Evolutionary conservation across 495 filamentous ascomycete genomes (phyloP), one percentile per base, ranked within the genome.

Genomic region (Aspergillus homomorphus): DNA sequence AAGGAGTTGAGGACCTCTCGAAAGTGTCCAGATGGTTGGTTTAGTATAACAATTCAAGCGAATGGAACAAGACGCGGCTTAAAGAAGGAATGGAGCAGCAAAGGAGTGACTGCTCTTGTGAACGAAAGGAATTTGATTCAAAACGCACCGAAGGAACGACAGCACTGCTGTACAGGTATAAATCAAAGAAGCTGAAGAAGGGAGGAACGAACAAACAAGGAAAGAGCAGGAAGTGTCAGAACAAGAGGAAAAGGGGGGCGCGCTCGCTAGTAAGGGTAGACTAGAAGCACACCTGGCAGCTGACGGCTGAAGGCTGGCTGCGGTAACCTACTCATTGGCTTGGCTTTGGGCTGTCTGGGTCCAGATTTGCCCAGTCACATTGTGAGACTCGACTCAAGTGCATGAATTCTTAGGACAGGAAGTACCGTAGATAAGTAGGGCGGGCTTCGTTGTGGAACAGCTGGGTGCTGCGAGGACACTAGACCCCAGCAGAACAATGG

Each of bases 71-170:
- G 43, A 26, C 26, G 10, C 33, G 33, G 33, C 33, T 38, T 20
- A 76, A 70, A 65, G 72, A 76, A 62, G 62, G 73, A 69, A 71
- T 73, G 63, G 66, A 69, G 66, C 69, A 71, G 69, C 60, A 66
- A 76, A 75, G 58, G 71, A 76, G 64, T 64, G 69, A 72, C 70
- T 71, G 72, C 68, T 66, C 71, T 69, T 68, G 67, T 73, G 48
- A 49, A 57, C 50, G 41, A 26, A 26, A 49, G 30, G 41, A 28
- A 54, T 61, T 21, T 49, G 56, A 62, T 20, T 64, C 66, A 65
- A n/a, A 68, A 67, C 66, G 67, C 60, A 62, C 59, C 42, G 48
- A 44, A 43, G 56, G 24, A 56, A 22, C 48, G 42, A 61, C 63
- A 45, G 42, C 38, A 45, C 48, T 5, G 48, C 24, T 51, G 48